Conservation (phyloP, 495 filamentous ascomycete genomes). For the Thermothielavioides terrestris region DNA sequence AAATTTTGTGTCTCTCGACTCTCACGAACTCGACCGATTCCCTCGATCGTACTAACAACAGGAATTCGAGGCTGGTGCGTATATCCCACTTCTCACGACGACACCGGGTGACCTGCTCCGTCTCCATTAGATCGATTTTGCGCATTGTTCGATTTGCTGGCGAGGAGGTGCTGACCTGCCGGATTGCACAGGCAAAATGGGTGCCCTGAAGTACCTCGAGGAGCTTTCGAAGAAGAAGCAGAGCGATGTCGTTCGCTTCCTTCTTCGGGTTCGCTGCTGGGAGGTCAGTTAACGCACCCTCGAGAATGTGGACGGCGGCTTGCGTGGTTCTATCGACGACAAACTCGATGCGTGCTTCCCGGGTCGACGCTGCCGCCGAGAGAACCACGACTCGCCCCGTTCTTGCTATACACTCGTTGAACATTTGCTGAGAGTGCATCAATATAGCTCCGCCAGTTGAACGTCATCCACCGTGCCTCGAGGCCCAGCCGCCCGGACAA, state of each 20-base stretch:
- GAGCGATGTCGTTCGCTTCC: conserved; percentile 97
- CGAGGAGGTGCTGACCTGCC: conserved; percentile 7
- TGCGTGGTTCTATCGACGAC: not conserved
- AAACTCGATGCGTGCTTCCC: not conserved
- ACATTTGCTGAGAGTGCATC: conserved; percentile 98
- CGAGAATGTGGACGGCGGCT: conserved; percentile 26
- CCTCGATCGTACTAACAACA: conserved; percentile 25
- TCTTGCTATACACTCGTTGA: conserved; percentile 98
- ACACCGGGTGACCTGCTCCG: not conserved
- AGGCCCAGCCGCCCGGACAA: conserved; percentile 98
- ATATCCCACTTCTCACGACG: conserved; percentile 5
- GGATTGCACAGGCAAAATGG: conserved; percentile 52
- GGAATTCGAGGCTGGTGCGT: conserved; percentile 23
- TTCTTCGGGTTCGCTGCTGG: conserved; percentile 99
- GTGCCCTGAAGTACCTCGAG: conserved; percentile 98
- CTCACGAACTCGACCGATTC: conserved; percentile 19
- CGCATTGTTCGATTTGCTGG: conserved; percentile 8
- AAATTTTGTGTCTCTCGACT: conserved; percentile 19
- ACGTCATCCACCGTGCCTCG: conserved; percentile 98
- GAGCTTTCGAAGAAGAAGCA: conserved; percentile 99
- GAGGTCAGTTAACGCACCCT: conserved; percentile 74
- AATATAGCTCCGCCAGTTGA: conserved; percentile 98
- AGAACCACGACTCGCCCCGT: conserved; percentile 16
- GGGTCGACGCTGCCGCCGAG: not conserved
- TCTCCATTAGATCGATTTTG: conserved; percentile 1